phyloP scores from a whole-genome alignment of 805 yeast genomes.

The Lachancea meyersii region DNA sequence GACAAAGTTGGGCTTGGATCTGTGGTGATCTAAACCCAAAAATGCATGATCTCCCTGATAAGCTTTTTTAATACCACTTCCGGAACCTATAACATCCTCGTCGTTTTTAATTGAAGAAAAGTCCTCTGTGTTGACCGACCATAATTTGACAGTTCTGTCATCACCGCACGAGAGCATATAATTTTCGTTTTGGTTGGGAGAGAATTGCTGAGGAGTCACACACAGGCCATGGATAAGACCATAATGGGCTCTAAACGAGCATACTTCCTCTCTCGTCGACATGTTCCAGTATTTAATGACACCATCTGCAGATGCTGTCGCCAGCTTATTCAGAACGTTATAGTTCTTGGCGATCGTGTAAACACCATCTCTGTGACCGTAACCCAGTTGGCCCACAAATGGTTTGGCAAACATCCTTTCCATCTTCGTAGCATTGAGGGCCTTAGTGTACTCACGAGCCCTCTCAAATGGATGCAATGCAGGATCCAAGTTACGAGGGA shows the following conservation, averaged over 20 bases:
- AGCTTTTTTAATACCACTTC: slow-evolving; percentile 64
- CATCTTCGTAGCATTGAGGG: slow-evolving; percentile 88
- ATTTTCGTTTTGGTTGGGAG: slow-evolving; percentile 31
- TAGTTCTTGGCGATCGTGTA: slow-evolving; percentile 80
- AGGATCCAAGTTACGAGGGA: slow-evolving; percentile 87
- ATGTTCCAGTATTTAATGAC: slow-evolving; percentile 90
- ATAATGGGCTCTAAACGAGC: slow-evolving; percentile 80
- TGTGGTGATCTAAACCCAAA: slow-evolving; percentile 80
- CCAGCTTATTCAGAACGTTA: slow-evolving; percentile 61
- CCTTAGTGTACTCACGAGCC: slow-evolving; percentile 93
- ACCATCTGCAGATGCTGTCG: slow-evolving; percentile 95
- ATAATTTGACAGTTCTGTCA: slow-evolving; percentile 81
- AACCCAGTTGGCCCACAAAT: slow-evolving; percentile 88
- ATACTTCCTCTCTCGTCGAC: slow-evolving; percentile 66
- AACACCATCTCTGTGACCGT: slow-evolving; percentile 93
- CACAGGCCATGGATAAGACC: slow-evolving; percentile 83
- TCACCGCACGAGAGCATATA: slow-evolving; percentile 77
- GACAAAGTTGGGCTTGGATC: slow-evolving; percentile 64
- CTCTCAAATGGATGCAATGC: slow-evolving; percentile 95
- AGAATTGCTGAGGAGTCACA: slow-evolving; percentile 48
- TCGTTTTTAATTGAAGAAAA: slow-evolving; percentile 33
- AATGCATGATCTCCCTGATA: slow-evolving; percentile 80
- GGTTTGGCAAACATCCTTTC: slow-evolving; percentile 98
- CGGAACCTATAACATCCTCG: slow-evolving; percentile 30
- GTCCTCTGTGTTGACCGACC: slow-evolving; percentile 65